Evolutionary conservation across 768 basidiomycete genomes (phyloP).

Genomic region (Brasilioporus rufonigricans): DNA sequence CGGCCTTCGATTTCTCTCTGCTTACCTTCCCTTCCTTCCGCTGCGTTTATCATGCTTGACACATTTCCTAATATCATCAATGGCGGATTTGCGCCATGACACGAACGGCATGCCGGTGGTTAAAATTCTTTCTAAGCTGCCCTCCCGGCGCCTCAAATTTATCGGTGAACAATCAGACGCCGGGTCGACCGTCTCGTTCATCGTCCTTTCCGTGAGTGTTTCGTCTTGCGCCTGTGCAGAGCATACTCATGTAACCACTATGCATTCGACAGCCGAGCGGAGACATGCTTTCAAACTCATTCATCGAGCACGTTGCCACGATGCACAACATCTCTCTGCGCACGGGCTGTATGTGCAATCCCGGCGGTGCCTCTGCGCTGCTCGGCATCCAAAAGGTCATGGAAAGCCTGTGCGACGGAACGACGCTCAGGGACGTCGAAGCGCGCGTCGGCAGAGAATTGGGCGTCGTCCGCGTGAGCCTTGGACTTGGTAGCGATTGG

Average conservation of each 20-base stretch:
- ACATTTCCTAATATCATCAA: constrained; percentile 54
- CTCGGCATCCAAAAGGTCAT: constrained; percentile 68
- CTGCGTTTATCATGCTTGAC: constrained; percentile 69
- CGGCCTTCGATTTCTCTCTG: constrained; percentile 73
- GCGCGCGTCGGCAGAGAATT: constrained; percentile 59
- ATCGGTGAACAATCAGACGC: constrained; percentile 67
- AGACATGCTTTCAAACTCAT: constrained; percentile 66
- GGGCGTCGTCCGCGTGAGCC: constrained; percentile 73
- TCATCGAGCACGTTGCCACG: constrained; percentile 69
- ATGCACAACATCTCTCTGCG: constrained; percentile 67
- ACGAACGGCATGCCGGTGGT: constrained; percentile 57
- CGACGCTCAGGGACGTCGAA: constrained; percentile 63
- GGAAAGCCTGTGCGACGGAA: constrained; percentile 55
- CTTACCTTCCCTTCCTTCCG: constrained; percentile 77
- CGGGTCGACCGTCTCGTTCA: constrained; percentile 59
- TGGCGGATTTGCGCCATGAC: constrained; percentile 62
- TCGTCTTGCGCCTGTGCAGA: neutral
- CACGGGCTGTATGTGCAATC: constrained; percentile 88
- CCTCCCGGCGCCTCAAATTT: constrained; percentile 48
- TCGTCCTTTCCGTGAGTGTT: constrained; percentile 59
- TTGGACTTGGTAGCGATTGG: constrained; percentile 79
- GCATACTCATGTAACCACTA: neutral
- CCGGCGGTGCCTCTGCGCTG: constrained; percentile 74
- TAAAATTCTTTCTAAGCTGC: constrained; percentile 63
- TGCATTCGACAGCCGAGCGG: constrained; percentile 50